Base-by-base conservation (phyloP, 805 yeast genomes). In the Wickerhamiella bombiphila region DNA sequence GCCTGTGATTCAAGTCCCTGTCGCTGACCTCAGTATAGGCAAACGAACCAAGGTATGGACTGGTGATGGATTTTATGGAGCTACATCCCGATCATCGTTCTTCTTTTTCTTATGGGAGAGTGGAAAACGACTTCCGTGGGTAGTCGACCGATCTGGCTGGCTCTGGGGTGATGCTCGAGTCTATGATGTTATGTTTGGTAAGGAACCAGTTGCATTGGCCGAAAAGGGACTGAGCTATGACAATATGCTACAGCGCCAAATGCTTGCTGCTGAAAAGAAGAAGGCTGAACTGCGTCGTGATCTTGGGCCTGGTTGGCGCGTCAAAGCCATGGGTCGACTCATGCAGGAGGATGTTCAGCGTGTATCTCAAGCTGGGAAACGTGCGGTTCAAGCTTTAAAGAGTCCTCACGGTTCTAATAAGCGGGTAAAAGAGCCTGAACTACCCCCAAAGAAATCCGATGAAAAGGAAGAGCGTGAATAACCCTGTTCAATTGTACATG, bases 81-180 rank as follows among this genome's bases (percentile, higher is more conserved):
- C 93, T 1, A 68, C 80, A 19, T 85, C 80, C 56, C 70, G 74
- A 34, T 64, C 80, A 2, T 68, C 80, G 37, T 81, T 81, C 55
- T 75, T 78, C 65, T 77, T 80, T 52, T 69, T 78, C 34, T 56
- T 82, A 46, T 74, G 71, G 54, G 88, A 80, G 49, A 57, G 61
- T 17, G 68, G 69, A 16, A 57, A 52, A 29, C 58, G 62, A 41
- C 63, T 70, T 29, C 82, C 80, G 18, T 81, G 86, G 82, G 60
- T 78, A 14, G 78, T 80, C 15, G 94, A 82, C 53, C 65, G 94
- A 46, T 76, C 74, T 49, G 94, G 93, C 9, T 82, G 83, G 65
- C 82, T 80, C 60, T 82, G 93, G 93, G 86, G 91, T 24, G 93
- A 82, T 56, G 94, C 93, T 13, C 65, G 94, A 42, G 78, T 82